phyloP scores from a whole-genome alignment of 192 early-diverging fungal genomes.

The Backusella morwellensis region DNA sequence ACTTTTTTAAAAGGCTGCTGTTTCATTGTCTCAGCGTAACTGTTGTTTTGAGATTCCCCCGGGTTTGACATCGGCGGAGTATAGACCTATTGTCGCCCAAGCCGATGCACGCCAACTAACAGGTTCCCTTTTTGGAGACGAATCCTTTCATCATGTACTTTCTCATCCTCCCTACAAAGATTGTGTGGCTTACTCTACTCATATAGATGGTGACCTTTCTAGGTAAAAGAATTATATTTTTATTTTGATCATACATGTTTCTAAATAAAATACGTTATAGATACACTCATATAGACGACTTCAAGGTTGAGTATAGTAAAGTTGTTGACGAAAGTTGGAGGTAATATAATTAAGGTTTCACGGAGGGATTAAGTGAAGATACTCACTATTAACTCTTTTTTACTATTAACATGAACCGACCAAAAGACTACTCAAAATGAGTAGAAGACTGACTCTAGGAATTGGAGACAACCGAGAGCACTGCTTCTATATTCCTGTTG shows the following conservation, averaged over 20 bases:
- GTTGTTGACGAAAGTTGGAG: conserved; percentile 74
- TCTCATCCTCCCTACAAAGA: conserved; percentile 97
- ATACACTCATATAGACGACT: conserved; percentile 74
- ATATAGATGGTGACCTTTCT: conserved; percentile 87
- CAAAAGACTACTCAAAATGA: conserved; percentile 68
- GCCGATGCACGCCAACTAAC: conserved; percentile 75
- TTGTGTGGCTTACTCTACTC: conserved; percentile 80
- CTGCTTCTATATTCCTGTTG: conserved; percentile 86
- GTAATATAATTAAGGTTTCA: conserved; percentile 10
- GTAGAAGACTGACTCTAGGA: conserved; percentile 75
- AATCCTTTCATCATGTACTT: conserved; percentile 83
- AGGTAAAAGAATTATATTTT: conserved; percentile 19
- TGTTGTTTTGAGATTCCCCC: conserved; percentile 79
- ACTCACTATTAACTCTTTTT: too few relatives aligned
- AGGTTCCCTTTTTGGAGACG: conserved; percentile 65
- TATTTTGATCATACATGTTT: not conserved
- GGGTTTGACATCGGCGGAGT: conserved; percentile 65
- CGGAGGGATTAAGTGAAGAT: not conserved
- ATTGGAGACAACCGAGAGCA: conserved; percentile 93
- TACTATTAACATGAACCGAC: not conserved
- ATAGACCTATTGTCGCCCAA: conserved; percentile 79
- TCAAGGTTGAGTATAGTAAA: conserved; percentile 70
- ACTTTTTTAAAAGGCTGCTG: conserved; percentile 53
- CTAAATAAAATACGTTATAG: conserved; percentile 31
- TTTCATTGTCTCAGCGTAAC: conserved; percentile 82